Evolutionary conservation across 495 filamentous ascomycete genomes (phyloP).

Genomic region (Lichenothelia convexa): DNA sequence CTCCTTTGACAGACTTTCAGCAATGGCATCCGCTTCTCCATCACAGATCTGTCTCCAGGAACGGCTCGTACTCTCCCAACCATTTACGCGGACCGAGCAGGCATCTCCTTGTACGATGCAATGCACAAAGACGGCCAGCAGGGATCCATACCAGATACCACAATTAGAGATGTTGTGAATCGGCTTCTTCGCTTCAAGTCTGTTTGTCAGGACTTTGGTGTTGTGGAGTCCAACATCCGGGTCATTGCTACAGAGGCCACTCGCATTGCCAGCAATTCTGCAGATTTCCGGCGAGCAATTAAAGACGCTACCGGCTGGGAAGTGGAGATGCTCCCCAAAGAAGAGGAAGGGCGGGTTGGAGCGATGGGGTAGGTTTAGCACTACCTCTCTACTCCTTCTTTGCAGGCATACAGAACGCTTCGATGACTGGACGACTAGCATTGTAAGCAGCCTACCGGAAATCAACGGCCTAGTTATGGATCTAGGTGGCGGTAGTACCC

Average conservation of each 20-base stretch:
- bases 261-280: slow-evolving; percentile 57
- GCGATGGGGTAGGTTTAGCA: too few relatives aligned
- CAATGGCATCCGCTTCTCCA: slow-evolving; percentile 90
- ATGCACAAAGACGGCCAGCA: slow-evolving; percentile 32
- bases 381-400: too few relatives aligned
- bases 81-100: slow-evolving; percentile 56
- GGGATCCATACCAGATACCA: slow-evolving; percentile 37
- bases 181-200: slow-evolving; percentile 51
- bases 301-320: slow-evolving; percentile 37
- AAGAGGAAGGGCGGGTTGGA: slow-evolving; percentile 67
- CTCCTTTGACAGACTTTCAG: slow-evolving; percentile 23
- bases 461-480: slow-evolving; percentile 68
- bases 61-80: slow-evolving; percentile 54
- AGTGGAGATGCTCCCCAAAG: slow-evolving; percentile 56
- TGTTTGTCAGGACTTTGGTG: slow-evolving; percentile 53
- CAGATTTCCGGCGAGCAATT: slow-evolving; percentile 47
- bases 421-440: too few relatives aligned
- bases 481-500: slow-evolving; percentile 76
- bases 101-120: slow-evolving; percentile 82
- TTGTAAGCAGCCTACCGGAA: slow-evolving; percentile 51
- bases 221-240: slow-evolving; percentile 41
- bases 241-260: slow-evolving; percentile 84
- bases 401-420: too few relatives aligned
- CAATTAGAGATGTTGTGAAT: slow-evolving; percentile 43
- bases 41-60: slow-evolving; percentile 57